A percentile compares a stretch with the other conserved stretches of the same genome.
These are phyloP conservation scores for Conringia planisiliqua DNA, from an alignment of 345 rosid genomes.

Conservation along the genomic window DNA sequence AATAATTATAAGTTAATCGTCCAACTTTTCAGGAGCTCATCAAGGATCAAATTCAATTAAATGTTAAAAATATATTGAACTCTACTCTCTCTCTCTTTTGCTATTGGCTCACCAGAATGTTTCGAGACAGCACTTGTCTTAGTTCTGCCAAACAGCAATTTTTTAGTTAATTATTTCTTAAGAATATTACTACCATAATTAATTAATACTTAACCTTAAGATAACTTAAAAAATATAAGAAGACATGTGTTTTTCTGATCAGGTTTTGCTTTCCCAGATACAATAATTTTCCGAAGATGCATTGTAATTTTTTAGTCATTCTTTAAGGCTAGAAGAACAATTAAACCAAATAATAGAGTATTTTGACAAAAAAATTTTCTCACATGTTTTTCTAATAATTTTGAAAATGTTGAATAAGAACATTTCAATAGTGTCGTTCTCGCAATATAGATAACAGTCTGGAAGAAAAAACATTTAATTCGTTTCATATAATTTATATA, in stretches of 20 bases:
- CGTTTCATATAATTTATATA: background rate
- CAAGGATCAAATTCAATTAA: constrained; percentile 12
- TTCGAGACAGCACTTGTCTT: constrained; percentile 12
- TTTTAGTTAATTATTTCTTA: constrained; percentile 8
- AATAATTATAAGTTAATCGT: constrained; percentile 19
- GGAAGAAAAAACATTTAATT: background rate
- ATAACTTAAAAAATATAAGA: constrained; percentile 16
- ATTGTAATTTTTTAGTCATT: background rate
- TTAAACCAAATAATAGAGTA: background rate
- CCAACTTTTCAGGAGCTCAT: constrained; percentile 33
- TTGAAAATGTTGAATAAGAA: background rate
- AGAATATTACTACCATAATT: background rate
- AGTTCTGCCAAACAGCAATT: constrained; percentile 18
- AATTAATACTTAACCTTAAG: constrained; percentile 6
- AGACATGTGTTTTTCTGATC: background rate
- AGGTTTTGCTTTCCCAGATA: constrained; percentile 3
- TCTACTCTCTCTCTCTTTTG: constrained; percentile 10
- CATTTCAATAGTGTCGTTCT: background rate
- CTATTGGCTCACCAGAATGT: constrained; percentile 17
- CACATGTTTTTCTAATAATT: background rate
- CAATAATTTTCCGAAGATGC: background rate
- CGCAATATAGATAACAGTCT: background rate
- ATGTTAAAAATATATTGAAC: background rate
- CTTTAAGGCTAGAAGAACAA: background rate
- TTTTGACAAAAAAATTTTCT: background rate